A percentile compares a stretch with the other conserved stretches of the same genome.
Conservation (phyloP, 768 basidiomycete genomes). For the Chalciporus piperatus region DNA sequence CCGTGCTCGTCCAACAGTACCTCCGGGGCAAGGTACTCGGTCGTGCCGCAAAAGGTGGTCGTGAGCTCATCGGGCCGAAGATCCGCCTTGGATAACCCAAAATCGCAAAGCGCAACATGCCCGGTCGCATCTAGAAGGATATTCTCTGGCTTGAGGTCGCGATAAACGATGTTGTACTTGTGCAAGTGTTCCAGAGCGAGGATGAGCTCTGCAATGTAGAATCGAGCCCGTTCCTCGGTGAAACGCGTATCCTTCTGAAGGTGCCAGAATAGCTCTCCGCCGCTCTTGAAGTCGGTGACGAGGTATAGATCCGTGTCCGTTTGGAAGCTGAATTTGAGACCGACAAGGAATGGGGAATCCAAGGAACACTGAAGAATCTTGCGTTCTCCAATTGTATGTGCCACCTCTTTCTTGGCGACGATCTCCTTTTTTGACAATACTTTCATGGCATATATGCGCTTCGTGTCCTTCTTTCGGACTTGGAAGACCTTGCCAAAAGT, state of each 20-base stretch:
- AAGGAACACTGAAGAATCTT: constrained; percentile 94
- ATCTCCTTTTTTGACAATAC: constrained; percentile 99
- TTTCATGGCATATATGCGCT: constrained; percentile 99
- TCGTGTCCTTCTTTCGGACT: constrained; percentile 96
- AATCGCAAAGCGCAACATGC: constrained; percentile 97
- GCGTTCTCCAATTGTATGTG: constrained; percentile 98
- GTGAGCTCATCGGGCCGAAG: constrained; percentile 90
- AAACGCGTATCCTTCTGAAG: constrained; percentile 94
- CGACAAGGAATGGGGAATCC: constrained; percentile 95
- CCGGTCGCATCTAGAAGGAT: constrained; percentile 98
- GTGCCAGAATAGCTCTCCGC: constrained; percentile 99
- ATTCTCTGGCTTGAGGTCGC: constrained; percentile 98
- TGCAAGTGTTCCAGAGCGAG: constrained; percentile 96
- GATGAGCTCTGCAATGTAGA: constrained; percentile 95
- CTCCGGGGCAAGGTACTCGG: constrained; percentile 97
- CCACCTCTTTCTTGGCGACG: constrained; percentile 97
- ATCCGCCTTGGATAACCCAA: constrained; percentile 96
- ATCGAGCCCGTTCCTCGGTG: constrained; percentile 87
- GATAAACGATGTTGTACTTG: constrained; percentile 94
- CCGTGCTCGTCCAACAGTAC: constrained; percentile 98
- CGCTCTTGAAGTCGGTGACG: constrained; percentile 98
- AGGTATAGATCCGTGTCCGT: constrained; percentile 93
- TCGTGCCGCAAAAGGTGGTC: constrained; percentile 99
- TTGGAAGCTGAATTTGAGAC: constrained; percentile 97
- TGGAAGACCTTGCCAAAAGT: constrained; percentile 99